Evolutionary conservation across 176 grass and related monocot genomes (phyloP).

Genomic region (Oryza coarctata): DNA sequence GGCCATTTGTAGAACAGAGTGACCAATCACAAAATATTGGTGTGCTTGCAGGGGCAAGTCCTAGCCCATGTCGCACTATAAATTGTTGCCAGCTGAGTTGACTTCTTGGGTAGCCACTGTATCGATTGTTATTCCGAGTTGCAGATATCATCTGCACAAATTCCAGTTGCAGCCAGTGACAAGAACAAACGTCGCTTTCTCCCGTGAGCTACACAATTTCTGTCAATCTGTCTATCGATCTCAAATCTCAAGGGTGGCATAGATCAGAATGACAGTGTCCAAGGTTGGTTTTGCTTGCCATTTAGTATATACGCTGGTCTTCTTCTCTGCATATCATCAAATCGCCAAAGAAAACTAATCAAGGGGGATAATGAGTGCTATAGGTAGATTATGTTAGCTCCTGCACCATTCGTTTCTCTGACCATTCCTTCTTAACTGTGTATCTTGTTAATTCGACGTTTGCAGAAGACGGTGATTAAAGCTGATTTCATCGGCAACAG

Average conservation of each 20-base stretch:
- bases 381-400: no score
- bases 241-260: background rate
- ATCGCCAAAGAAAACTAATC: background rate
- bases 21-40: background rate
- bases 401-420: background rate
- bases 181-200: background rate
- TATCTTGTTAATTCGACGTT: background rate
- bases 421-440: background rate
- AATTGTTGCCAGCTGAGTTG: background rate
- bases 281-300: no score
- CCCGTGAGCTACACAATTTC: background rate
- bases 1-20: background rate
- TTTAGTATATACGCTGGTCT: no score
- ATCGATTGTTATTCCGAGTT: conserved; percentile 5
- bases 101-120: background rate
- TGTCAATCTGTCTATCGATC: background rate
- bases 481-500: background rate
- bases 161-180: background rate
- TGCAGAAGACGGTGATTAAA: conserved; percentile 47
- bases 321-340: background rate
- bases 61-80: background rate
- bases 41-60: background rate
- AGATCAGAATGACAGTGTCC: background rate
- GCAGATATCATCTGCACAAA: background rate
- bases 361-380: background rate